Base-by-base conservation (phyloP, 352 stramenopile genomes). In the Phytophthora rubi region DNA sequence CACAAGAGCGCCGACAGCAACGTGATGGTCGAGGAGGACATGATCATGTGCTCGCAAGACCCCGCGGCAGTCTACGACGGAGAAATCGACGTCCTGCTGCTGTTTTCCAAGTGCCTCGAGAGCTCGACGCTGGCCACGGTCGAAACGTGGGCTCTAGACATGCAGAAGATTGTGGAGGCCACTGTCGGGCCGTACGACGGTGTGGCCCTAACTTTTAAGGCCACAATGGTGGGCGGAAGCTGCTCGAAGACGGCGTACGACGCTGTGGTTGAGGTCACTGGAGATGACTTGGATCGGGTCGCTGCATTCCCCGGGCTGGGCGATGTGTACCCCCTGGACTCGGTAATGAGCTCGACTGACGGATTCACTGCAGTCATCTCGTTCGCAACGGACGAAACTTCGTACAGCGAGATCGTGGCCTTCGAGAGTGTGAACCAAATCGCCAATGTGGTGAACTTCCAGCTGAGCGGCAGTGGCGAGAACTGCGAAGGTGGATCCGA, bases 31-130 rank as follows among this genome's bases (percentile, higher is more conserved):
- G 33, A 44, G 15, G 66, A 69, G n/a, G 66, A 73, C 23, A 26
- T 73, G 33, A 6, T 69, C 59, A 69, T 69, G 66, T 69, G 66
- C 59, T 73, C 66, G 3, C 52, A 73, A 32, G 21, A 26, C 18
- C 6, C 53, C 0, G 16, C 62, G 2, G 60, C 53, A 26, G 64
- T 77, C 51, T 67, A 59, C 37, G 49, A 67, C 30, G 70, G 58
- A 13, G 42, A 61, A 2, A 73, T 76, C n/a, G 81, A 77, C 18
- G 80, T 89, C 2, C 28, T 90, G 10, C 65, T 90, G 10, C 65
- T 73, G 16, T 79, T 92, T 60, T 89, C 82, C 47, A 85, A 88
- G 53, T 90, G 82, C 35, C 30, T 90, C n/a, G 74, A 73, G 55
- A 52, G 70, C 10, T 65, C 69, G 18, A 39, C 66, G 12, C 57